These are phyloP conservation scores for Aspergillus unguis DNA, from an alignment of 2,329 filamentous ascomycete species.

Conservation along the genomic window DNA sequence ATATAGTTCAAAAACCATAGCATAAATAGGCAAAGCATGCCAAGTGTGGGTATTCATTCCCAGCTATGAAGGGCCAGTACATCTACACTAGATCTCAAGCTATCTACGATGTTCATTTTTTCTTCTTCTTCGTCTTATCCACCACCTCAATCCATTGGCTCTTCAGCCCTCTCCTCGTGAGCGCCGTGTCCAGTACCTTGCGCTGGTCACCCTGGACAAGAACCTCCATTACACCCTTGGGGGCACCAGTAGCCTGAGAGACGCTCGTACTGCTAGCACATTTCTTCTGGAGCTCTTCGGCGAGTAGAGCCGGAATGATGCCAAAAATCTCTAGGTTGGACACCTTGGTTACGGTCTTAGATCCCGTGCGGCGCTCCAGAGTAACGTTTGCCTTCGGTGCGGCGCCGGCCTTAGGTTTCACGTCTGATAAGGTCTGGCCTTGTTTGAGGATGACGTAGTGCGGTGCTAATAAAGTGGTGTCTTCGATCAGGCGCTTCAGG, in stretches of 20 bases:
- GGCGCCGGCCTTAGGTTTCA: constrained; percentile 61
- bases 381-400: constrained; percentile 59
- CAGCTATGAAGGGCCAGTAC: not conserved
- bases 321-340: constrained; percentile 61
- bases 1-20: no score
- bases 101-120: constrained; percentile 26
- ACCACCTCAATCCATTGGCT: constrained; percentile 61
- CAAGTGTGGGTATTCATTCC: not conserved
- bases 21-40: no score
- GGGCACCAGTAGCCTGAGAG: constrained; percentile 59
- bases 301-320: constrained; percentile 57
- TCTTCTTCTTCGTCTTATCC: constrained; percentile 67
- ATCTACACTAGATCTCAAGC: no score
- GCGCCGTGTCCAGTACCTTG: constrained; percentile 57
- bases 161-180: constrained; percentile 58
- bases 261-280: constrained; percentile 68
- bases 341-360: constrained; percentile 64
- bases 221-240: constrained; percentile 63
- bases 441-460: constrained; percentile 56
- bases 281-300: constrained; percentile 64
- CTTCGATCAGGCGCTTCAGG: constrained; percentile 56
- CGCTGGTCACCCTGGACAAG: constrained; percentile 66
- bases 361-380: constrained; percentile 63
- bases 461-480: constrained; percentile 47
- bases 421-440: constrained; percentile 36